Evolutionary conservation across 1,284 basidiomycete genomes (phyloP).

Genomic region (Heterobasidion parviporum): DNA sequence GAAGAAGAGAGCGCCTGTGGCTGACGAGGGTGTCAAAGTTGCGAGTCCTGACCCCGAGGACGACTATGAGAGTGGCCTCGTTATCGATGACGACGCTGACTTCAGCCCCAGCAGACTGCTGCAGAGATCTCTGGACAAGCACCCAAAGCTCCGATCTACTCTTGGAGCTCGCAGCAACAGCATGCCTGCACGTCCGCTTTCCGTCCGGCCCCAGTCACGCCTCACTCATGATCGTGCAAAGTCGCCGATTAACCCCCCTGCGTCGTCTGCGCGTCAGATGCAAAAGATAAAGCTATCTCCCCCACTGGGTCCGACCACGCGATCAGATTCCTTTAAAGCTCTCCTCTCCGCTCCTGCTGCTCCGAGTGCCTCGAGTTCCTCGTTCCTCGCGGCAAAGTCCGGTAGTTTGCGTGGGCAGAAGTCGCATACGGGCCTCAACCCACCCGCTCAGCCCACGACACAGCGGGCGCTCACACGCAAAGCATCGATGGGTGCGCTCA

Average conservation of each 20-base stretch:
- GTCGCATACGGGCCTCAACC: slow-evolving; percentile 70
- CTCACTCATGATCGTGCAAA: slow-evolving; percentile 54
- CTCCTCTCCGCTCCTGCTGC: slow-evolving; percentile 38
- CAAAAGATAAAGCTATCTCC: slow-evolving; percentile 58
- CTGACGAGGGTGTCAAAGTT: slow-evolving; percentile 41
- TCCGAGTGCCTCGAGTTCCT: slow-evolving; percentile 36
- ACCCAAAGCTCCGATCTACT: slow-evolving; percentile 30
- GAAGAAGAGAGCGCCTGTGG: slow-evolving; percentile 55
- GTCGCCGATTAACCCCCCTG: slow-evolving; percentile 59
- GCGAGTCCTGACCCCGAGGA: slow-evolving; percentile 63
- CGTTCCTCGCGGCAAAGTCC: slow-evolving; percentile 58
- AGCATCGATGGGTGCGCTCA: slow-evolving; percentile 66
- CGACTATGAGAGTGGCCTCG: slow-evolving; percentile 73
- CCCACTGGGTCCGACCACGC: slow-evolving; percentile 39
- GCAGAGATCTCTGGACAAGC: slow-evolving; percentile 40
- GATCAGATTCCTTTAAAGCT: slow-evolving; percentile 46
- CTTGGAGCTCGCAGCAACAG: slow-evolving; percentile 32
- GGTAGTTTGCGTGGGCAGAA: slow-evolving; percentile 72
- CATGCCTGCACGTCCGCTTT: slow-evolving; percentile 42
- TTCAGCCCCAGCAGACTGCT: slow-evolving; percentile 68
- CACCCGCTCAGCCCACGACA: slow-evolving; percentile 52
- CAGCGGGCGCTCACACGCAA: slow-evolving; percentile 59
- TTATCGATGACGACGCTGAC: slow-evolving; percentile 73
- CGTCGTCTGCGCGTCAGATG: slow-evolving; percentile 57
- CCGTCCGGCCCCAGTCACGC: slow-evolving; percentile 52